phyloP scores from a whole-genome alignment of 352 stramenopile species.

The Globisporangium orthogonon region DNA sequence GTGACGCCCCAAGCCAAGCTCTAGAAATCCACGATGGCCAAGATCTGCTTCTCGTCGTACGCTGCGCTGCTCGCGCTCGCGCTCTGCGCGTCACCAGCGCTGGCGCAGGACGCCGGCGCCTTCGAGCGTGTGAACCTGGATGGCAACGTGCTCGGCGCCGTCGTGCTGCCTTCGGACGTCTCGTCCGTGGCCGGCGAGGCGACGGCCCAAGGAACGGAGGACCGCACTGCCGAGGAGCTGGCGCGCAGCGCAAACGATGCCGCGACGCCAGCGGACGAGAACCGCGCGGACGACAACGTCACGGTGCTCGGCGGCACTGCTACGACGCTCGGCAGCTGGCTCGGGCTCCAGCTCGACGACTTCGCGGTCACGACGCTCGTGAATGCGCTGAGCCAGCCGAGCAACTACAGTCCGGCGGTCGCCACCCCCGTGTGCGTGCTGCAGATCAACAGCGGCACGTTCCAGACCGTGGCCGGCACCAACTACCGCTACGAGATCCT shows the following conservation, averaged over 20 bases:
- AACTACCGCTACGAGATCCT: slow-evolving; percentile 58
- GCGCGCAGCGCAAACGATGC: slow-evolving; percentile 5
- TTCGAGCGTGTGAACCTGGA: slow-evolving; percentile 6
- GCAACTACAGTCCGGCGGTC: slow-evolving; percentile 25
- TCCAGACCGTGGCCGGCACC: slow-evolving; percentile 42
- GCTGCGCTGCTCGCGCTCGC: slow-evolving; percentile 6
- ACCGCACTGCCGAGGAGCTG: slow-evolving; percentile 1
- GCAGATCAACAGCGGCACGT: slow-evolving; percentile 25
- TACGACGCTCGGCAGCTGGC: slow-evolving; percentile 6
- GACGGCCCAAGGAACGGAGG: neutral
- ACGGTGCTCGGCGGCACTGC: slow-evolving; percentile 1
- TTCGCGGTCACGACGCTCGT: slow-evolving; percentile 19
- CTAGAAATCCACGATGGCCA: slow-evolving; percentile 1
- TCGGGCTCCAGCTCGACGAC: slow-evolving; percentile 3
- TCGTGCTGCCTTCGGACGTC: neutral
- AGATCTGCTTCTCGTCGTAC: slow-evolving; percentile 8
- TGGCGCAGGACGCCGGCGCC: slow-evolving; percentile 1
- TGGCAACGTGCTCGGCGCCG: slow-evolving; percentile 4
- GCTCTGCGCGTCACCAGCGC: slow-evolving; percentile 1
- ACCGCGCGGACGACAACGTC: neutral
- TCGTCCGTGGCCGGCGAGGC: neutral
- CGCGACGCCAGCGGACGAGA: neutral
- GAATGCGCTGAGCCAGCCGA: slow-evolving; percentile 23
- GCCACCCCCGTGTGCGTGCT: slow-evolving; percentile 29
- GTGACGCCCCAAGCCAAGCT: neutral